Base-by-base conservation (phyloP, 495 filamentous ascomycete genomes). In the Ascobolus immersus region DNA sequence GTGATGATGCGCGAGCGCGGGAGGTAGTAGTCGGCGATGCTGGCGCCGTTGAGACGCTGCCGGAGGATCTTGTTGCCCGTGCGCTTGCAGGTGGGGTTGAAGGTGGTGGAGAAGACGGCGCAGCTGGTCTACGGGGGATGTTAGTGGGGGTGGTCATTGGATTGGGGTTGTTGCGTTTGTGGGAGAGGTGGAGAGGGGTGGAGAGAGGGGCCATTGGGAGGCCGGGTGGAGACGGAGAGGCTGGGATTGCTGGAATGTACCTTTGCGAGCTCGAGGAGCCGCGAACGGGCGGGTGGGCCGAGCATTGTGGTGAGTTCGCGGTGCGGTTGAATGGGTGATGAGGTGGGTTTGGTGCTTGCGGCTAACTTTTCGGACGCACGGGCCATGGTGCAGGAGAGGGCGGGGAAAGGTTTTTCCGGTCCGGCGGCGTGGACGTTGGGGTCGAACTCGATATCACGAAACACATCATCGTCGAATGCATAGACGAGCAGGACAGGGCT, bases 61-160 rank as follows among this genome's bases (percentile, higher is more conserved):
- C 81, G 73, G 25, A 96, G 60, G 43, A 93, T 59, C 48, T 80
- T 82, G 57, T 79, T 90, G 40, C 86, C 86, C 27, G 74, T 63
- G 41, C 86, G 74, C 35, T 73, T 51, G 38, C 69, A 55, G 18
- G 72, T 58, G 9, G 86, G 86, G 55, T 96, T 96, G 62, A 69
- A 93, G 29, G 76, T 90, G 17, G 71, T 71, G 30, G 67, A 69
- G 62, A 96, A 96, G 52, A 96, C 70, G 51, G 71, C 68, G 60
- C 76, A 89, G 69, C 79, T 79, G 42, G 67, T 65, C 84, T 92
- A 36, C 5, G 13, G 33, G 6, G 7, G 21, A n/a, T 11, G 11
- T 27, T 27, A 27, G 34, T 36, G 34, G 22, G 7, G 11, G 29
- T 2, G 26, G 17, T 14, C 13, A 24, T 42, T 20, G 11, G 21